Evolutionary conservation across 2,329 filamentous ascomycete species (phyloP), one percentile per base, ranked within the genome.

Genomic region (Chrysosporium queenslandicum): DNA sequence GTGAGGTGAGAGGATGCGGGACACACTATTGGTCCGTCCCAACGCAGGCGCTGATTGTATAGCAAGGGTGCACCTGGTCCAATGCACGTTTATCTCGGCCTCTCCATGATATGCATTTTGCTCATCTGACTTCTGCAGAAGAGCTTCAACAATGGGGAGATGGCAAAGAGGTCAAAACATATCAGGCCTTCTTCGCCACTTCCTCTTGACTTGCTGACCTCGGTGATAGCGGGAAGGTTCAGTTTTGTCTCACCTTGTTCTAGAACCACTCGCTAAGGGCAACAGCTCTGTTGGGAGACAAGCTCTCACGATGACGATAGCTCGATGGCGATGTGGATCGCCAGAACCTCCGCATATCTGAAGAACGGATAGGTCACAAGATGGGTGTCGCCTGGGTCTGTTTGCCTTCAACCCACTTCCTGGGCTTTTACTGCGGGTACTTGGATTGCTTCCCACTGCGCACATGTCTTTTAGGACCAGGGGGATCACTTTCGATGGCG

Each of bases 51-150:
- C 4, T 40, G 37, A 20, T 40, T 23, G 12, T 23, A 37, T 23
- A 37, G 45, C 45, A 34, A 47, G 45, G 45, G 45, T 47, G 20
- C 32, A 47, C 45, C 45, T 47, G 32, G 45, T 37, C 45, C n/a
- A 47, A 47, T 36, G 30, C 32, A 36, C 32, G 45, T 37, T 37
- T 47, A 47, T 47, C 45, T 47, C 45, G 20, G 18, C 27, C 12
- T 18, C 29, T n/a, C 16, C 18, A 23, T 7, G 16, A 34, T 9
- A 46, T 46, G 43, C 6, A 16, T 16, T 46, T 14, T 12, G 29
- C n/a, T 46, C 29, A 46, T 32, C 25, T 27, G 8, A 43, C 3
- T 16, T 12, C 2, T 43, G 23, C 41, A 43, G 25, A 40, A 16
- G 3, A 43, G 41, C 41, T 30, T 43, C 14, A 16, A 16, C 9